Base-by-base conservation (phyloP, 805 yeast genomes). In the Saturnispora serradocipensis region DNA sequence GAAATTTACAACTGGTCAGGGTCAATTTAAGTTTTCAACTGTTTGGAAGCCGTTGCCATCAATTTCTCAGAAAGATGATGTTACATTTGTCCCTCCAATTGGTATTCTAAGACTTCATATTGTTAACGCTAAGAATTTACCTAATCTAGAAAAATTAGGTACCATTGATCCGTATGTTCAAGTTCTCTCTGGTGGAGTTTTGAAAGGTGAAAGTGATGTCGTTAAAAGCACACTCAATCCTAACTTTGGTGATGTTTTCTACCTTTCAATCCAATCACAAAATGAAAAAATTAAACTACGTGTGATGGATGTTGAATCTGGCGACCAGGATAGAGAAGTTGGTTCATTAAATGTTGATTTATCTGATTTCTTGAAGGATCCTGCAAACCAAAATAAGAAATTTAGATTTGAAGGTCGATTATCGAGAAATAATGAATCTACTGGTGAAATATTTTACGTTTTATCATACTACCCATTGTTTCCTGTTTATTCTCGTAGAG, bases 111-210 rank as follows among this genome's bases (percentile, higher is more conserved):
- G 83, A 68, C 60, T 86, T 38, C 81, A 79, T 59, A 58, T 86
- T 46, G 73, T 81, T 53, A 67, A 72, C 34, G 84, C 82, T 16
- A 63, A 63, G 10, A 76, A 78, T 40, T 67, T 82, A 58, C 70
- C 74, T 58, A 71, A 81, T 58, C 67, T 84, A 58, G 86, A 84
- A 58, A 74, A 81, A 15, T 76, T 84, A 48, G 91, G 93, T 51
- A 78, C 76, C 52, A 81, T 85, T 59, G 90, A 86, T 66, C 93
- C 95, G 4, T 86, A 84, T 59, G 80, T 83, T 39, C 74, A 77
- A 53, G 73, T 85, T 9, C 60, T 77, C 36, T 65, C 79, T 53
- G 80, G 82, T 59, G 85, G 84, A 57, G 77, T 77, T 61, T 61
- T 77, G 39, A 74, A 73, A 54, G 84, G 75, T 50, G 73, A 71